phyloP scores from a whole-genome alignment of 768 basidiomycete genomes.

The Holtermannia corniformis region DNA sequence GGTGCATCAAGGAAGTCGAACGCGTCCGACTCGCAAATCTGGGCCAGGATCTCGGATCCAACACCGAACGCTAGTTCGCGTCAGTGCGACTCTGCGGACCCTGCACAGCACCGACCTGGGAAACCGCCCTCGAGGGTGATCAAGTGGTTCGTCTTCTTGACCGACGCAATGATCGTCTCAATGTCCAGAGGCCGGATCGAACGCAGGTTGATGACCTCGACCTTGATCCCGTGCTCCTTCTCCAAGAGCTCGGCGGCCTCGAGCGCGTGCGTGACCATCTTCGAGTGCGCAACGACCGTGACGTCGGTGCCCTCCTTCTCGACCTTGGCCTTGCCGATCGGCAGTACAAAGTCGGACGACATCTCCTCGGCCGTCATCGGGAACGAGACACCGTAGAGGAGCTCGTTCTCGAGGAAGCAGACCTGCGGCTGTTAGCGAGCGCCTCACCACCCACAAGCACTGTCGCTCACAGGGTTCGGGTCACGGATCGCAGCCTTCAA shows the following conservation, averaged over 20 bases:
- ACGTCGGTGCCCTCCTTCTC: slow-evolving; percentile 87
- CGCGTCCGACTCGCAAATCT: slow-evolving; percentile 93
- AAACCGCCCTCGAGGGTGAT: slow-evolving; percentile 96
- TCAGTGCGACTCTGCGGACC: not conserved
- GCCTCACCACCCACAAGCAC: not conserved
- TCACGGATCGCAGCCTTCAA: slow-evolving; percentile 97
- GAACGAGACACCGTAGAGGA: slow-evolving; percentile 96
- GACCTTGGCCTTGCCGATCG: slow-evolving; percentile 95
- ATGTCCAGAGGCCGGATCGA: slow-evolving; percentile 91
- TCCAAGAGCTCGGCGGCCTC: slow-evolving; percentile 88
- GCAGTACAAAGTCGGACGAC: slow-evolving; percentile 88
- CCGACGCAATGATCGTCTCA: slow-evolving; percentile 88
- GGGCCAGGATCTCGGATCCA: slow-evolving; percentile 95
- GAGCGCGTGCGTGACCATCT: slow-evolving; percentile 90
- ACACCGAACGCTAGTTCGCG: slow-evolving; percentile 65
- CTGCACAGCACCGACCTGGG: slow-evolving; percentile 48
- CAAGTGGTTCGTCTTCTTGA: slow-evolving; percentile 97
- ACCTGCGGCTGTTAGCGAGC: slow-evolving; percentile 40
- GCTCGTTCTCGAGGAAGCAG: slow-evolving; percentile 98
- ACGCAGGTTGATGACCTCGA: slow-evolving; percentile 94
- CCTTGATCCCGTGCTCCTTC: slow-evolving; percentile 86
- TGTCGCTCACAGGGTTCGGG: slow-evolving; percentile 63
- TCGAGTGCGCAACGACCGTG: slow-evolving; percentile 94
- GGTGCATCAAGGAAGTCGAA: slow-evolving; percentile 98
- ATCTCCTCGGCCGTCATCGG: slow-evolving; percentile 90